A percentile compares a stretch with the other conserved stretches of the same genome.
phyloP scores from a whole-genome alignment of 768 basidiomycete species.

The Hypholoma sublateritium region DNA sequence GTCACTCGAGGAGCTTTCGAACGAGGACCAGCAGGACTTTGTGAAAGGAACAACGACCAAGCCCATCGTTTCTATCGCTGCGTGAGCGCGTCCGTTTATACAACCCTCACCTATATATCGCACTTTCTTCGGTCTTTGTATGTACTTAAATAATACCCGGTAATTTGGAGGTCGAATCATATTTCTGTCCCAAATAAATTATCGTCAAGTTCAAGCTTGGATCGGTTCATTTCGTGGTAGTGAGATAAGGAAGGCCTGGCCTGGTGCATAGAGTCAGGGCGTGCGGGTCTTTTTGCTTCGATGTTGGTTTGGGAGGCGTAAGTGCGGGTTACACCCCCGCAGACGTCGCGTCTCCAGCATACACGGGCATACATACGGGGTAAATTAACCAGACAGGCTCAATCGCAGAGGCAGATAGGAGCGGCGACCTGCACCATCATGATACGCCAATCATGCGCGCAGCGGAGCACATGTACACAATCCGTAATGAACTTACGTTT shows the following conservation, averaged over 20 bases:
- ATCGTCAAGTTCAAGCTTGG: background rate
- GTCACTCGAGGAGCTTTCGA: conserved; percentile 71
- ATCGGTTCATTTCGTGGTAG: no score
- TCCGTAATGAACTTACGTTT: background rate
- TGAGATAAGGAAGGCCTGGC: no score
- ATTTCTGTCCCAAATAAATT: background rate
- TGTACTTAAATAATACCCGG: background rate
- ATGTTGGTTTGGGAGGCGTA: no score
- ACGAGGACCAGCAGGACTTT: conserved; percentile 67
- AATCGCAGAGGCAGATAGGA: no score
- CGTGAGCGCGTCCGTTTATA: background rate
- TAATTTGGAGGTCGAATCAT: background rate
- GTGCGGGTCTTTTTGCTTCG: no score
- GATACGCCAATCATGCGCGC: no score
- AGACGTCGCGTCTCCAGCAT: no score
- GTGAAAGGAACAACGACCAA: conserved; percentile 30
- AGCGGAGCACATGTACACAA: background rate
- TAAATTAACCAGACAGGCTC: no score
- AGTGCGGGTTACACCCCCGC: no score
- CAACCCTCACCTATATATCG: background rate
- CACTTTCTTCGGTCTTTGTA: background rate
- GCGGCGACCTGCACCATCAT: no score
- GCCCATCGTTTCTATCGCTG: background rate
- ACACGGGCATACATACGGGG: no score
- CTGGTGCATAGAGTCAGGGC: no score